Conservation (phyloP, 2,329 filamentous ascomycete genomes). For the Corinectria fuckeliana region DNA sequence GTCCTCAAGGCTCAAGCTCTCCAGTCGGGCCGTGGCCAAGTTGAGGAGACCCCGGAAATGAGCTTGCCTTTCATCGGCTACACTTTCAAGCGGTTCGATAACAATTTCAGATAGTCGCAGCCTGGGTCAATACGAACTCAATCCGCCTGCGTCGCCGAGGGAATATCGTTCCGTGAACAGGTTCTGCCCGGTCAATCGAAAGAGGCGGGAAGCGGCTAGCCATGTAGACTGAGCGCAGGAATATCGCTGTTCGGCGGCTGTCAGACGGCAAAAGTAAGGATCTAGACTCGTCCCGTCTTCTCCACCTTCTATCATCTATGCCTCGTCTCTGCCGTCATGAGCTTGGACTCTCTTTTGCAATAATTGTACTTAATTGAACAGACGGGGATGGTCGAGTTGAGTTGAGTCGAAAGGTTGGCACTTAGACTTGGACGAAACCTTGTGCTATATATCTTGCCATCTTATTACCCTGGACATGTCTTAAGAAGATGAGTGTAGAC, state of each 20-base stretch:
- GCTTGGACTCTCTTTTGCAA: conserved; percentile 13
- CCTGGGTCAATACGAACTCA: conserved; percentile 4
- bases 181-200: neutral
- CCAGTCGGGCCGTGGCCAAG: conserved; percentile 63
- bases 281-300: neutral
- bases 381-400: conserved; percentile 7
- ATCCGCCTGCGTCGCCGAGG: neutral
- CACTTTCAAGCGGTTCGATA: conserved; percentile 92
- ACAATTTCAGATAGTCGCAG: conserved; percentile 63
- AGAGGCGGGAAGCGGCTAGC: neutral
- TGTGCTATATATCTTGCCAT: conserved; percentile 24
- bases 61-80: conserved; percentile 76
- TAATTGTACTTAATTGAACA: conserved; percentile 14
- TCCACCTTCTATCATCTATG: neutral
- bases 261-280: conserved; percentile 6
- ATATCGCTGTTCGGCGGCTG: conserved; percentile 1
- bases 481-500: conserved; percentile 29
- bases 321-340: conserved; percentile 4
- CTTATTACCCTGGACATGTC: conserved; percentile 33
- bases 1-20: conserved; percentile 83
- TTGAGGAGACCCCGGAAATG: conserved; percentile 89
- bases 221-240: neutral
- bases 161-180: conserved; percentile 31
- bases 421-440: conserved; percentile 23
- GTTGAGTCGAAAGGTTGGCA: conserved; percentile 17